Evolutionary conservation across 768 basidiomycete genomes (phyloP), one percentile per base, ranked within the genome.

Genomic region (Lactarius sp.): DNA sequence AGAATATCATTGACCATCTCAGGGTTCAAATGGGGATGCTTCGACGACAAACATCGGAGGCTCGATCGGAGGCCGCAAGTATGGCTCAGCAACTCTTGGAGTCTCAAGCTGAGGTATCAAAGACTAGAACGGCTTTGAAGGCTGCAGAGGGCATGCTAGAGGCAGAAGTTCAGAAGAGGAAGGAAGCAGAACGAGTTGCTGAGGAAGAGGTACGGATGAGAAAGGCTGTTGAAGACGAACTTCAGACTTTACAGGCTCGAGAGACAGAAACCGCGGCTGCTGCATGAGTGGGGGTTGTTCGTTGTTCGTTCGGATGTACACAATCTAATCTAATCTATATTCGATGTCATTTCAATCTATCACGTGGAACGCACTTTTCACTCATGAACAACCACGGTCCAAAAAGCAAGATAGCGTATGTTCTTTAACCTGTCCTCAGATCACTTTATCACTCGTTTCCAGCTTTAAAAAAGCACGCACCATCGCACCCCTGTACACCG

Each of bases 401-500:
- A 52, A 60, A 60, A 52, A 75, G 83, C 47, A 88, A 81, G 75
- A 87, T 84, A 61, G 80, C 84, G 86, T 88, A 75, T 46, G 83
- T 77, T 50, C 37, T 34, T 55, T 51, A 13, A 31, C 22, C 41
- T 36, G 14, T 33, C 47, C 14, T 18, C 7, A 49, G 13, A 52
- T 46, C 31, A 31, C 31, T 60, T 31, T 41, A 44, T 33, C 33
- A 16, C 14, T 56, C 10, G 20, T n/a, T 27, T 57, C n/a, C 61
- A 94, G 92, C 36, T 94, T 90, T 75, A 88, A 87, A 75, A 91
- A 90, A 73, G 78, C 75, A 20, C 81, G 87, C 58, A 79, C 83
- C 13, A 86, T 94, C 58, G 82, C 81, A 42, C 93, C 95, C 3
- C 76, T 96, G 50, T 91, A 97, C 72, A 98, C 96, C 1, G 84